Evolutionary conservation across 1,284 basidiomycete genomes (phyloP).

Genomic region (Leccinum pallidistipes): DNA sequence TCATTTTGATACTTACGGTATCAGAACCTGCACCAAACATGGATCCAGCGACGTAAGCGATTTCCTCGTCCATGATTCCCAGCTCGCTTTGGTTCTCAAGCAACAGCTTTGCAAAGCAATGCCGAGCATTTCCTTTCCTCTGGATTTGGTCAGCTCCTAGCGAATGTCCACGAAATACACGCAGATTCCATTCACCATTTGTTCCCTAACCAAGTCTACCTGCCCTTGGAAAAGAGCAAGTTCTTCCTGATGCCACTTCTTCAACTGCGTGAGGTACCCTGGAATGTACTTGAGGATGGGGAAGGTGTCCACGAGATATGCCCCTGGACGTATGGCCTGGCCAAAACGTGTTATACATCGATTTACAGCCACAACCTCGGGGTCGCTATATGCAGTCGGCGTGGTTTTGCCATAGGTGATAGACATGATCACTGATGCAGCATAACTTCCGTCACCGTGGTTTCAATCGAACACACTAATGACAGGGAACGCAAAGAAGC

Average conservation of each 20-base stretch:
- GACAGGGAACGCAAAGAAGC: neutral
- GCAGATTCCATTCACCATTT: neutral
- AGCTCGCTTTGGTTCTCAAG: conserved; percentile 23
- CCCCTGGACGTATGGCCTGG: conserved; percentile 39
- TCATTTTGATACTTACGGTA: conserved; percentile 30
- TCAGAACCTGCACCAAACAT: conserved; percentile 44
- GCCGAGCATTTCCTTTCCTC: conserved; percentile 11
- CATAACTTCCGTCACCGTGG: conserved; percentile 44
- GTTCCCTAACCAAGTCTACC: conserved; percentile 31
- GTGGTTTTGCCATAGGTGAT: conserved; percentile 61
- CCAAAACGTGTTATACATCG: conserved; percentile 36
- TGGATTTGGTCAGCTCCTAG: conserved; percentile 4
- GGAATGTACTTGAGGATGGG: conserved; percentile 59
- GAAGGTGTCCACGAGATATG: conserved; percentile 55
- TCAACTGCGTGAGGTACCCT: conserved; percentile 53
- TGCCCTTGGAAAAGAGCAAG: conserved; percentile 53
- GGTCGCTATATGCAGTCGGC: conserved; percentile 20
- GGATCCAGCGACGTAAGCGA: conserved; percentile 39
- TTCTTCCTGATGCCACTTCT: conserved; percentile 57
- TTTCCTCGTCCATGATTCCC: conserved; percentile 14
- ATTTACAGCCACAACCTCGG: conserved; percentile 32
- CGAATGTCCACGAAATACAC: neutral
- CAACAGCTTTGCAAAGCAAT: conserved; percentile 21
- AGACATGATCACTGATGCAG: conserved; percentile 62
- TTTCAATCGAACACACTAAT: neutral